A percentile compares a stretch with the other conserved stretches of the same genome.
Conservation (phyloP, 495 filamentous ascomycete genomes). For the Sordaria brevicollis region DNA sequence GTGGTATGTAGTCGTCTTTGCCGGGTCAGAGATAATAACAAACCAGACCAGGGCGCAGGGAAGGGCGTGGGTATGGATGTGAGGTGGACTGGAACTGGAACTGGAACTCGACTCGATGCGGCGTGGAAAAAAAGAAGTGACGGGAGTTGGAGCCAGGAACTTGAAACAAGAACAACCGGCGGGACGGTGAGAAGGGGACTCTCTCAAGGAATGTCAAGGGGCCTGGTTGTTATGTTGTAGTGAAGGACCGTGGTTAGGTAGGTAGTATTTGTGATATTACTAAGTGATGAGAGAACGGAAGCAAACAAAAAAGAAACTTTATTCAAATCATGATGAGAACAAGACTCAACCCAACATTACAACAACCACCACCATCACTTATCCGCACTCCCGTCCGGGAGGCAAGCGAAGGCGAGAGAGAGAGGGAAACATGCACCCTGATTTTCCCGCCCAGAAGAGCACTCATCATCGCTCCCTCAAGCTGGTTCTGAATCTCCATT, state of each 20-base stretch:
- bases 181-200: background rate
- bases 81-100: background rate
- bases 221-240: too few relatives aligned
- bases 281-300: background rate
- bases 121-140: too few relatives aligned
- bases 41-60: background rate
- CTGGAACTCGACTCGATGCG: background rate
- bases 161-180: background rate
- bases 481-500: background rate
- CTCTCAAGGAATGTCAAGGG: too few relatives aligned
- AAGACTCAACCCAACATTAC: background rate
- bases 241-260: too few relatives aligned
- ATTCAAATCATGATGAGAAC: background rate
- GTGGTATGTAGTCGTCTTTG: background rate
- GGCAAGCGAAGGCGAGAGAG: too few relatives aligned
- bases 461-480: background rate
- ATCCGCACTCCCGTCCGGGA: background rate
- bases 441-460: background rate
- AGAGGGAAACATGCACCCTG: background rate
- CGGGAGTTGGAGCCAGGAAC: background rate
- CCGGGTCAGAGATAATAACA: background rate
- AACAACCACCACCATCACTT: too few relatives aligned
- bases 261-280: background rate
- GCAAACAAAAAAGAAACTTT: background rate
- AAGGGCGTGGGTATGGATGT: background rate